Conservation (phyloP, 495 filamentous ascomycete species). For the Podospora anserina region DNA sequence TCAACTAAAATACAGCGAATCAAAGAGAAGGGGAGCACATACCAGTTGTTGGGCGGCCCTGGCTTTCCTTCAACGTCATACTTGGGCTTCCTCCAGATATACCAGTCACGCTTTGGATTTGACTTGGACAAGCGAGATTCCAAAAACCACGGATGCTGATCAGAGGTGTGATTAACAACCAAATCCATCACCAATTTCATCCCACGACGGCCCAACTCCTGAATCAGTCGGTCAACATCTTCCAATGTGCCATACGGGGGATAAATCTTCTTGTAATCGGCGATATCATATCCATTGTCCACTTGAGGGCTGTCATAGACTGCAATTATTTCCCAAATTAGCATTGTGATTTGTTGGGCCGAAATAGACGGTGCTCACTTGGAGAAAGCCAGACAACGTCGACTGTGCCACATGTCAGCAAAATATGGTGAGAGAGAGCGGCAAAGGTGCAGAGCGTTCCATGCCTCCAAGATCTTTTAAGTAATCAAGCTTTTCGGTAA, state of each 20-base stretch:
- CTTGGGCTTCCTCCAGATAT: conserved; percentile 65
- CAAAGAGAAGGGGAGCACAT: conserved; percentile 44
- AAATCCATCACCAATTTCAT: conserved; percentile 74
- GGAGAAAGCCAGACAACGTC: conserved; percentile 70
- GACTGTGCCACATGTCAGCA: conserved; percentile 23
- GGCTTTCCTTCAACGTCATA: conserved; percentile 58
- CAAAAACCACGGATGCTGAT: conserved; percentile 73
- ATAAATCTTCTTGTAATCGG: conserved; percentile 61
- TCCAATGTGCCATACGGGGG: conserved; percentile 59
- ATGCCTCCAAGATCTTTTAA: conserved; percentile 54
- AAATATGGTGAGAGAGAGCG: not conserved
- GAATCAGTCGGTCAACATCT: conserved; percentile 60
- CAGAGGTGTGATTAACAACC: conserved; percentile 77
- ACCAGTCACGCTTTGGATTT: conserved; percentile 64
- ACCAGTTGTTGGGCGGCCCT: conserved; percentile 67
- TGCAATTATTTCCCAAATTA: not conserved
- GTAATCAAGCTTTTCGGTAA: conserved; percentile 65
- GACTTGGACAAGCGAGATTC: conserved; percentile 60
- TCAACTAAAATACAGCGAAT: not conserved
- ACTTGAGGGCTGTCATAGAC: conserved; percentile 61
- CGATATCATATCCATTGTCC: conserved; percentile 60
- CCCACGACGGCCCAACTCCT: conserved; percentile 53
- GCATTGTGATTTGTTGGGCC: not conserved
- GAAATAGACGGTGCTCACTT: conserved; percentile 6
- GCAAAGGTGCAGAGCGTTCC: not conserved